Evolutionary conservation across 306 rosid genomes (phyloP).

Genomic region (Rosa multiflora): DNA sequence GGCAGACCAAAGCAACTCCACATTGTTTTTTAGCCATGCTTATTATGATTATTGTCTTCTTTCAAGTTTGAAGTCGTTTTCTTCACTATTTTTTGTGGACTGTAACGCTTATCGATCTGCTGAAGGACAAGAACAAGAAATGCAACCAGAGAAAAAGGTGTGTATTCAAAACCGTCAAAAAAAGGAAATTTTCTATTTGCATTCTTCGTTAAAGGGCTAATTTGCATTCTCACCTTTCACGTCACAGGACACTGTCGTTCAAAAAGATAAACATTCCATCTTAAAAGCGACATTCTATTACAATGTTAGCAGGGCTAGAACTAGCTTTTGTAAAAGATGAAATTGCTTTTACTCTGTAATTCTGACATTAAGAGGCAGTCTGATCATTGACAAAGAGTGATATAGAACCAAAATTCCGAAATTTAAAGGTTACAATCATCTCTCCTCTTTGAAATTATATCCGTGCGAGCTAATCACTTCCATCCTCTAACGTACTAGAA

Average conservation of each 20-base stretch:
- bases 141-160: background rate
- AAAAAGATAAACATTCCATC: background rate
- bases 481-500: too few species aligned
- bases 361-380: background rate
- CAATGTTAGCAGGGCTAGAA: background rate
- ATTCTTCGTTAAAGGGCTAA: background rate
- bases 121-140: slow-evolving; percentile 5
- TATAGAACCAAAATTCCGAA: too few species aligned
- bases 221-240: background rate
- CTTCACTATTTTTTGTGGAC: slow-evolving; percentile 20
- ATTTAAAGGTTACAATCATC: too few species aligned
- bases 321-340: background rate
- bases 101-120: background rate
- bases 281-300: background rate
- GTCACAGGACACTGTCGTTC: background rate
- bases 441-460: too few species aligned
- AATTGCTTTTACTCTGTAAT: background rate
- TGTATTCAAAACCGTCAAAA: background rate
- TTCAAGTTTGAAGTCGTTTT: slow-evolving; percentile 11
- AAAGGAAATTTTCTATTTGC: background rate
- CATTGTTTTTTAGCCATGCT: slow-evolving; percentile 25
- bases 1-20: slow-evolving; percentile 8
- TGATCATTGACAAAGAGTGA: too few species aligned
- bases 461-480: too few species aligned
- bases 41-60: slow-evolving; percentile 3